Percentiles rank a stretch among this genome's conserved stretches.
phyloP scores from a whole-genome alignment of 805 yeast species.

The Yamadazyma paraphyllophila region DNA sequence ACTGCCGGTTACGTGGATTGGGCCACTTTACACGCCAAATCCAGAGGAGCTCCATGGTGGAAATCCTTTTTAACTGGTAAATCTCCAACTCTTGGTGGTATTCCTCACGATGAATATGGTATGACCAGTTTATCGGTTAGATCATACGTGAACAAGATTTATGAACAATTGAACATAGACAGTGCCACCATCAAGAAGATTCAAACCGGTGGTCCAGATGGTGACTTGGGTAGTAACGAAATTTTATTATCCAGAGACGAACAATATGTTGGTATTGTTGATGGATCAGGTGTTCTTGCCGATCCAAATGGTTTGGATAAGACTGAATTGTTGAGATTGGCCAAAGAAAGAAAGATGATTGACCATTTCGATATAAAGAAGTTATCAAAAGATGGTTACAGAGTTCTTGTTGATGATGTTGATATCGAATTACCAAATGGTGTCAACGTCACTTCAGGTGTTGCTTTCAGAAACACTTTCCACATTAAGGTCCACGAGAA shows the following conservation, averaged over 20 bases:
- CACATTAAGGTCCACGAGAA: constrained; percentile 71
- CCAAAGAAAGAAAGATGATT: constrained; percentile 73
- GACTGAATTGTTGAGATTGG: constrained; percentile 73
- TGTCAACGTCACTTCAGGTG: constrained; percentile 72
- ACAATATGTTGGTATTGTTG: constrained; percentile 82
- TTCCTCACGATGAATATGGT: constrained; percentile 97
- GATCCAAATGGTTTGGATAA: constrained; percentile 90
- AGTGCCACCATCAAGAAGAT: constrained; percentile 63
- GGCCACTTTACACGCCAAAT: constrained; percentile 93
- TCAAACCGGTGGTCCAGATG: constrained; percentile 99
- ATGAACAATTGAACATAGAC: constrained; percentile 70
- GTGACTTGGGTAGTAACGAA: constrained; percentile 96
- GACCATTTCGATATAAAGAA: constrained; percentile 63
- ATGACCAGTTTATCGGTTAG: constrained; percentile 96
- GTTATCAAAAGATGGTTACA: constrained; percentile 73
- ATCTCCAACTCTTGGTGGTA: constrained; percentile 88
- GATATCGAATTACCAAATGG: constrained; percentile 81
- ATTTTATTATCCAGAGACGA: constrained; percentile 82
- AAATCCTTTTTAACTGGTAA: constrained; percentile 97
- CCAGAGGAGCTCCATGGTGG: constrained; percentile 97
- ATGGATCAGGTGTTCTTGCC: constrained; percentile 92
- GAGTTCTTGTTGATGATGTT: constrained; percentile 80
- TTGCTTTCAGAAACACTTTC: constrained; percentile 85
- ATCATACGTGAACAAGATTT: constrained; percentile 84
- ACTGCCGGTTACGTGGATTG: constrained; percentile 94